Percentiles rank a stretch among this genome's conserved stretches.
Evolutionary conservation across 2,329 filamentous ascomycete species (phyloP).

Genomic region (Leptographium flavum): DNA sequence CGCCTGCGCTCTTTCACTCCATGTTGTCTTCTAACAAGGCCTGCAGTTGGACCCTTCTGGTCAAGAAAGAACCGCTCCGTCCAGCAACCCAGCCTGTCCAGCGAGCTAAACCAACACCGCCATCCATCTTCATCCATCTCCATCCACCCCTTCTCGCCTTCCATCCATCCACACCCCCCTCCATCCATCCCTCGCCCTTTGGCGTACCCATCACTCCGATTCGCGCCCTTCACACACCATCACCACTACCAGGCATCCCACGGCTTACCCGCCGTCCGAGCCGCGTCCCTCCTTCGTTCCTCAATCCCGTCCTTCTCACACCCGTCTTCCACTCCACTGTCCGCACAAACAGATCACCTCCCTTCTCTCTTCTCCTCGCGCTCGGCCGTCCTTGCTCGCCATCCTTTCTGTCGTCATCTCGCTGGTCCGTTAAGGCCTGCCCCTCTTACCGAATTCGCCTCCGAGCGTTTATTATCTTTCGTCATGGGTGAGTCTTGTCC

Average conservation of each 20-base stretch:
- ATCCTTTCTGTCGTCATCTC: neutral
- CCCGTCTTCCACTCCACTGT: neutral
- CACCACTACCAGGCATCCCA: neutral
- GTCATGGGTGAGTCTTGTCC: conserved; percentile 8
- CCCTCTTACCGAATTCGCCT: conserved; percentile 1
- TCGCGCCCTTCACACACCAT: neutral
- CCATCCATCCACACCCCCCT: neutral
- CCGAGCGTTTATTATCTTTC: conserved; percentile 1
- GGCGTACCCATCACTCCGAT: neutral
- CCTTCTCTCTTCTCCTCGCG: neutral
- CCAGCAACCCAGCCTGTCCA: neutral
- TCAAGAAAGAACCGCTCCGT: neutral
- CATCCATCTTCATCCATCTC: neutral
- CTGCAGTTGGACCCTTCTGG: neutral
- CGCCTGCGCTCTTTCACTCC: neutral
- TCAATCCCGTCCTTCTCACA: neutral
- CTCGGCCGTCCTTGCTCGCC: neutral
- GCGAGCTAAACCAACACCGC: neutral
- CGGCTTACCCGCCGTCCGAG: neutral
- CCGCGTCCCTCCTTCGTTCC: neutral
- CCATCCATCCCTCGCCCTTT: neutral
- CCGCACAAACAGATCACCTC: neutral
- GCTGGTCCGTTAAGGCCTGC: neutral
- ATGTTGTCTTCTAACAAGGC: neutral
- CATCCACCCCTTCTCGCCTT: neutral